These are phyloP conservation scores for Stentor coeruleus DNA, from an alignment of 73 alveolate genomes.

Conservation along the genomic window DNA sequence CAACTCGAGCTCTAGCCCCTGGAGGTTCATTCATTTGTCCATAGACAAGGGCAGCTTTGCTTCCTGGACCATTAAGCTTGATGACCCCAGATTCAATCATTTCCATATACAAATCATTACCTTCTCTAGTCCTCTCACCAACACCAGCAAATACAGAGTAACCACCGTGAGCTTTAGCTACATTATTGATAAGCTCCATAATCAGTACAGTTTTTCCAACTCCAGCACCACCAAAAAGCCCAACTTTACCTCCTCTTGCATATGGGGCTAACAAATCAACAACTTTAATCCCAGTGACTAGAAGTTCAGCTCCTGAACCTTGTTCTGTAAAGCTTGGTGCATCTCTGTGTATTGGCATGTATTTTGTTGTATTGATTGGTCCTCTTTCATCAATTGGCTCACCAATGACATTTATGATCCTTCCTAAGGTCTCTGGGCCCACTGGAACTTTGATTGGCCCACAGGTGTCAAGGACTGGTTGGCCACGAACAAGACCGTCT, in stretches of 20 bases:
- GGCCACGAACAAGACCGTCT: constrained; percentile 95
- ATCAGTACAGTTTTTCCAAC: constrained; percentile 98
- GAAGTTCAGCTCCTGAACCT: constrained; percentile 85
- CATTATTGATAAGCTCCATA: constrained; percentile 96
- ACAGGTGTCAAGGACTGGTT: constrained; percentile 82
- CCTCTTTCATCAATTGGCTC: constrained; percentile 97
- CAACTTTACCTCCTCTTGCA: constrained; percentile 94
- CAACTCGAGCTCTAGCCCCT: constrained; percentile 99
- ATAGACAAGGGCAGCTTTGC: constrained; percentile 93
- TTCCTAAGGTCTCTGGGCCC: constrained; percentile 92
- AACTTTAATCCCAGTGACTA: constrained; percentile 91
- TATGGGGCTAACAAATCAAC: constrained; percentile 97
- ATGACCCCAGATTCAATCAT: constrained; percentile 85
- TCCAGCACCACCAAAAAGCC: constrained; percentile 97
- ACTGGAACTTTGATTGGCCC: constrained; percentile 94
- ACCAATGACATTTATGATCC: constrained; percentile 96
- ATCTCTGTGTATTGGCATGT: constrained; percentile 90
- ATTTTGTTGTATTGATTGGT: constrained; percentile 62
- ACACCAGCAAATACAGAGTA: constrained; percentile 98
- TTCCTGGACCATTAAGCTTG: constrained; percentile 50
- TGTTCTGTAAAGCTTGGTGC: constrained; percentile 93
- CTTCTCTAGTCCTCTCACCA: constrained; percentile 93
- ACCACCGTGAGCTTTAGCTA: constrained; percentile 92
- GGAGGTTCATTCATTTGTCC: constrained; percentile 99
- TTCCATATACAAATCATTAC: constrained; percentile 83